Conservation (phyloP, 176 grass and related monocot genomes). For the Cocos nucifera region DNA sequence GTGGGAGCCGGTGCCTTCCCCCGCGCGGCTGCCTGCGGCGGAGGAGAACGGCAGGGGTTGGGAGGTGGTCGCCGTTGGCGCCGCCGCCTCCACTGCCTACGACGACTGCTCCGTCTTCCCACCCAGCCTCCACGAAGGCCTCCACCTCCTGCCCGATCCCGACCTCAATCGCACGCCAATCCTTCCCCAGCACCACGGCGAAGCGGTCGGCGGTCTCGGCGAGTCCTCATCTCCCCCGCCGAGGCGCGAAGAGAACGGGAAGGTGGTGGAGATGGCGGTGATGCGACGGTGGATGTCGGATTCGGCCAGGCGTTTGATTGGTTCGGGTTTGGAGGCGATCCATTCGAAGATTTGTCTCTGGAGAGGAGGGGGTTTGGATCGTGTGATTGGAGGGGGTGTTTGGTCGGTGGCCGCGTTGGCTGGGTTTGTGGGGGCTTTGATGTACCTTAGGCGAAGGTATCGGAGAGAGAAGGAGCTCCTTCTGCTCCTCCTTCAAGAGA, state of each 20-base stretch:
- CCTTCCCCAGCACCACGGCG: background rate
- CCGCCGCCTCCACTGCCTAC: background rate
- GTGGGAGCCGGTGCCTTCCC: constrained; percentile 5
- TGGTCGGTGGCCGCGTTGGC: constrained; percentile 27
- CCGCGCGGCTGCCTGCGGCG: background rate
- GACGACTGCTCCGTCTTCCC: constrained; percentile 35
- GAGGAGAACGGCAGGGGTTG: constrained; percentile 3
- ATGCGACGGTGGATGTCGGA: constrained; percentile 14
- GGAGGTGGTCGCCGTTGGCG: constrained; percentile 5
- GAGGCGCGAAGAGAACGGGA: background rate
- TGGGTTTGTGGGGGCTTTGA: constrained; percentile 28
- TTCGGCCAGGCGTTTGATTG: constrained; percentile 18
- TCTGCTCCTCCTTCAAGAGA: constrained; percentile 40
- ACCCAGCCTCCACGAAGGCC: constrained; percentile 34
- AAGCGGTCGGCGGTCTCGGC: background rate
- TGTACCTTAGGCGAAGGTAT: constrained; percentile 34
- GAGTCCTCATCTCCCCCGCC: constrained; percentile 10
- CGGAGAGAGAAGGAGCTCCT: constrained; percentile 35
- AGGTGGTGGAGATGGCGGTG: background rate
- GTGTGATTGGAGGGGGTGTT: constrained; percentile 8
- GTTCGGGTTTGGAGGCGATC: constrained; percentile 26
- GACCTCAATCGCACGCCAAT: constrained; percentile 5
- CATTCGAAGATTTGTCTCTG: constrained; percentile 20
- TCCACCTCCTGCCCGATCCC: constrained; percentile 10
- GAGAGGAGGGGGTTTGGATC: background rate